Percentiles rank a stretch among this genome's conserved stretches.
Evolutionary conservation across 345 rosid genomes (phyloP).

Genomic region (Noccaea bulbosa): DNA sequence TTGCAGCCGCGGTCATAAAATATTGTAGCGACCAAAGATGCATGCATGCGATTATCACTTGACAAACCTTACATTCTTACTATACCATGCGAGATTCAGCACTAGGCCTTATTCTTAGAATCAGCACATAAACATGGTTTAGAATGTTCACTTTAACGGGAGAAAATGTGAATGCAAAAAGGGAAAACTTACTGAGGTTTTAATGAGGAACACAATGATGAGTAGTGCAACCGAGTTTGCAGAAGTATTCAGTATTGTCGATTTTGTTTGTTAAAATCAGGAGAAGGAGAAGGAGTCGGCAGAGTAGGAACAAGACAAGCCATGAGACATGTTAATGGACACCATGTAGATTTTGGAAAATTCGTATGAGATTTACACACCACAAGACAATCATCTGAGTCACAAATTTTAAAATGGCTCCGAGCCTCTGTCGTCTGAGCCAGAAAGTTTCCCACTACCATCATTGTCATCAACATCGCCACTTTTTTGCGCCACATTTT

Average conservation of each 20-base stretch:
- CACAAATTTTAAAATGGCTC: constrained; percentile 29
- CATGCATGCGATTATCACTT: not conserved
- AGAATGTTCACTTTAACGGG: not conserved
- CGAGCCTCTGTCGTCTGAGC: constrained; percentile 3
- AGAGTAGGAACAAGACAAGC: constrained; percentile 27
- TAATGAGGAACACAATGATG: constrained; percentile 13
- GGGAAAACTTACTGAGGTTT: constrained; percentile 12
- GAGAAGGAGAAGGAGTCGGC: constrained; percentile 16
- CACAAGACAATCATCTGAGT: constrained; percentile 14
- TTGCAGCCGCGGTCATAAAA: too few relatives aligned
- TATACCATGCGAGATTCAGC: not conserved
- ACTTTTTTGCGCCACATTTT: constrained; percentile 25
- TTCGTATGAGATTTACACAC: constrained; percentile 23
- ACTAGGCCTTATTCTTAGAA: not conserved
- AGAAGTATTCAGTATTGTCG: not conserved
- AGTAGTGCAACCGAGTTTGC: constrained; percentile 32
- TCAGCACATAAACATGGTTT: not conserved
- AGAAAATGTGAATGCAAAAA: not conserved
- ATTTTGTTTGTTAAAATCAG: constrained; percentile 16
- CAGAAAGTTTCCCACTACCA: constrained; percentile 22
- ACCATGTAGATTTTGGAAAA: constrained; percentile 20
- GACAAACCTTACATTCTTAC: not conserved
- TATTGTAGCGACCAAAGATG: too few relatives aligned
- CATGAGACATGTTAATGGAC: constrained; percentile 37
- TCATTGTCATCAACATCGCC: not conserved